These are phyloP conservation scores for Dioscorea cayenensis DNA, from an alignment of 116 monocot genomes.

Conservation along the genomic window DNA sequence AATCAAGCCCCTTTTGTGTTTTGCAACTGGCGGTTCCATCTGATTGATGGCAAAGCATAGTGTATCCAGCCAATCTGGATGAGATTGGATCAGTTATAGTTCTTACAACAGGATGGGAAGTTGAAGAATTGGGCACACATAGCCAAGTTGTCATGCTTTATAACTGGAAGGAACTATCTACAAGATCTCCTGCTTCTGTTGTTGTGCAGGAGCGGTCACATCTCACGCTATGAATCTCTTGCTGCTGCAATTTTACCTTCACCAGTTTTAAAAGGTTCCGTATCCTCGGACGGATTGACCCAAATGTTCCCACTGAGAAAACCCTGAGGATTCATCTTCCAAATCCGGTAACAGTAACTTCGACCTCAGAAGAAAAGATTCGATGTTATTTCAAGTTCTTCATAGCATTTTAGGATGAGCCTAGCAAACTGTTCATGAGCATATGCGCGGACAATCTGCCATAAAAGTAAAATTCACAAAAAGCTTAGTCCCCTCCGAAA, in stretches of 20 bases:
- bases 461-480: background rate
- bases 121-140: conserved; percentile 25
- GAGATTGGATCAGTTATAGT: conserved; percentile 80
- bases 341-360: conserved; percentile 66
- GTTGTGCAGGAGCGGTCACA: conserved; percentile 3
- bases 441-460: conserved; percentile 86
- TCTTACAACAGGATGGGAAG: conserved; percentile 28
- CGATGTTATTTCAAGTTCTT: conserved; percentile 84
- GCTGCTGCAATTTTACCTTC: conserved; percentile 6
- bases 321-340: conserved; percentile 64
- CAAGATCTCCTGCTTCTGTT: conserved; percentile 14
- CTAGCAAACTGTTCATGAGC: conserved; percentile 99
- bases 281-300: conserved; percentile 7
- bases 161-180: conserved; percentile 10
- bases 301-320: conserved; percentile 53
- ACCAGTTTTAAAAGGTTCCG: conserved; percentile 12
- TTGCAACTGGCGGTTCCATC: conserved; percentile 90
- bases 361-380: conserved; percentile 68
- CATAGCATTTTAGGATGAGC: conserved; percentile 77
- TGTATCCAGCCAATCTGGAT: conserved; percentile 92
- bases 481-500: background rate
- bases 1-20: conserved; percentile 32
- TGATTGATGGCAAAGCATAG: conserved; percentile 96
- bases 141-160: conserved; percentile 25
- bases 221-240: conserved; percentile 9